Conservation (phyloP, 345 rosid species). For the Isatis tinctoria region DNA sequence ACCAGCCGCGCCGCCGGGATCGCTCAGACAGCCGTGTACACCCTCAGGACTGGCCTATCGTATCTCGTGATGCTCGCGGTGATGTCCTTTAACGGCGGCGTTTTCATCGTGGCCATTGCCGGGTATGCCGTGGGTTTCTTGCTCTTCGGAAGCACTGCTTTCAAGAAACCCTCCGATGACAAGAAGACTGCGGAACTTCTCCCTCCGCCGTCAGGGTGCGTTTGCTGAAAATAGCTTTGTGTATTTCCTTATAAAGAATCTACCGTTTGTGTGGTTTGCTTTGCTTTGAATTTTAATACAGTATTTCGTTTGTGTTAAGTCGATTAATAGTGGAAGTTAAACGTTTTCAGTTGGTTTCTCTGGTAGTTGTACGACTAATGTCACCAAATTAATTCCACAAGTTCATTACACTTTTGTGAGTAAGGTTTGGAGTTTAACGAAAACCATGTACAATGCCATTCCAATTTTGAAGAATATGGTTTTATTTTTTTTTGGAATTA, state of each 20-base stretch:
- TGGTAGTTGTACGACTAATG: neutral
- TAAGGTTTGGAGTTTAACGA: neutral
- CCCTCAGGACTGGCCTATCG: constrained; percentile 49
- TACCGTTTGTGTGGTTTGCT: neutral
- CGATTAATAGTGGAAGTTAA: neutral
- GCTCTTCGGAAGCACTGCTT: constrained; percentile 51
- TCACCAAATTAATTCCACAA: neutral
- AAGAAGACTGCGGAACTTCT: constrained; percentile 41
- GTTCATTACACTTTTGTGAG: neutral
- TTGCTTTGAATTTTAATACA: neutral
- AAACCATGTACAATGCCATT: neutral
- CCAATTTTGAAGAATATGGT: neutral
- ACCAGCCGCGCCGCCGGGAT: constrained; percentile 39
- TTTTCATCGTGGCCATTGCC: constrained; percentile 59
- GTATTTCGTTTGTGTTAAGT: neutral
- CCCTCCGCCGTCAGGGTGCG: constrained; percentile 28
- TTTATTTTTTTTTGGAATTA: neutral
- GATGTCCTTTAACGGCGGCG: constrained; percentile 87
- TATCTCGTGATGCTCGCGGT: constrained; percentile 75
- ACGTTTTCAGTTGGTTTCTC: neutral
- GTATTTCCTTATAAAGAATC: neutral
- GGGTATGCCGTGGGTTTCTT: constrained; percentile 70
- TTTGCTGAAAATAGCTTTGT: constrained; percentile 6
- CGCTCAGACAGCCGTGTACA: constrained; percentile 45
- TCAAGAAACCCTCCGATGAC: constrained; percentile 24